phyloP scores from a whole-genome alignment of 179 eudicot genomes.

The Dionaea muscipula region DNA sequence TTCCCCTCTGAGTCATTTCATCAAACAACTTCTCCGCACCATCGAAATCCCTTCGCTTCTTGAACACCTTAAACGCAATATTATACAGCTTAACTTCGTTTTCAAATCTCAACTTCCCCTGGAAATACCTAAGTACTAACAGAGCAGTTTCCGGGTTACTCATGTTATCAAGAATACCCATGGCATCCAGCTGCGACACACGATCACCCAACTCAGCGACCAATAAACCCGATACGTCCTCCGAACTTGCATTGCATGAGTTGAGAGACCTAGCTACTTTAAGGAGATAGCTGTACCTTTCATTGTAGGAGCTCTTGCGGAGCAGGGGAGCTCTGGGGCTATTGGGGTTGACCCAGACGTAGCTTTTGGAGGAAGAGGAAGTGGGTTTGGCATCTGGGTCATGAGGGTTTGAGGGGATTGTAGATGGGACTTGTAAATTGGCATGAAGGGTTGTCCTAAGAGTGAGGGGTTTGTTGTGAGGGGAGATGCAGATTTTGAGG shows the following conservation, averaged over 20 bases:
- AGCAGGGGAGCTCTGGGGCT: slow-evolving; percentile 52
- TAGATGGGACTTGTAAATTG: slow-evolving; percentile 25
- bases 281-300: slow-evolving; percentile 46
- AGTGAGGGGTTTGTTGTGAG: not conserved
- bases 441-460: slow-evolving; percentile 13
- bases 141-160: slow-evolving; percentile 39
- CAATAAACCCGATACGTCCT: slow-evolving; percentile 30
- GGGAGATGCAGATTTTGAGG: slow-evolving; percentile 8
- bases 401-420: slow-evolving; percentile 8
- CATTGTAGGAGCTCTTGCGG: slow-evolving; percentile 33
- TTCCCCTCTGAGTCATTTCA: slow-evolving; percentile 53
- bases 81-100: slow-evolving; percentile 56
- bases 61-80: slow-evolving; percentile 66
- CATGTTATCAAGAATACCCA: slow-evolving; percentile 53
- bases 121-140: slow-evolving; percentile 33
- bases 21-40: slow-evolving; percentile 59
- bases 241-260: slow-evolving; percentile 25
- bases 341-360: slow-evolving; percentile 79
- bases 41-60: slow-evolving; percentile 47
- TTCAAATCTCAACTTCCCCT: slow-evolving; percentile 15
- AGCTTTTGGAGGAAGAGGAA: slow-evolving; percentile 17
- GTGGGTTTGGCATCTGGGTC: slow-evolving; percentile 15
- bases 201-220: slow-evolving; percentile 19
- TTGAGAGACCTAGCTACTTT: slow-evolving; percentile 37
- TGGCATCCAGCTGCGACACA: slow-evolving; percentile 57